These are phyloP conservation scores for Echinochloa phyllopogon DNA, from an alignment of 176 grass and related monocot genomes.

Conservation along the genomic window DNA sequence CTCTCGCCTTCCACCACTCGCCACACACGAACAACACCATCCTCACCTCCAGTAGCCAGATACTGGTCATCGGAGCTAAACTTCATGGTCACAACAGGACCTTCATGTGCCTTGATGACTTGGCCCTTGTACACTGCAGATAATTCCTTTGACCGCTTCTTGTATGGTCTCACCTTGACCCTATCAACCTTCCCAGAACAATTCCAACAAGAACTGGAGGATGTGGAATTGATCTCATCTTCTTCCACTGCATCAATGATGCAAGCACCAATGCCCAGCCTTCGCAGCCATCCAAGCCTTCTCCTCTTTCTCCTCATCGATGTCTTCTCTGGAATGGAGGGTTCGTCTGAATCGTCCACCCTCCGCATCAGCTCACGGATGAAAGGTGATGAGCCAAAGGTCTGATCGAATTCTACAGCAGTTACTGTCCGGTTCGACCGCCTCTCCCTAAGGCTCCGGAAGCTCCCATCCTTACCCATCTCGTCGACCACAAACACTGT, in stretches of 20 bases:
- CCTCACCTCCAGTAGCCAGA: conserved; percentile 87
- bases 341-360: conserved; percentile 50
- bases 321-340: conserved; percentile 39
- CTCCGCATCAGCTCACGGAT: conserved; percentile 75
- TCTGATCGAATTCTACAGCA: conserved; percentile 63
- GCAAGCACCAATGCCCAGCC: conserved; percentile 62
- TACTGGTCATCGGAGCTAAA: conserved; percentile 76
- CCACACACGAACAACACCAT: conserved; percentile 83
- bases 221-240: conserved; percentile 48
- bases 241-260: conserved; percentile 45
- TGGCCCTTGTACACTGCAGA: conserved; percentile 81
- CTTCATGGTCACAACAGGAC: conserved; percentile 74
- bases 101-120: conserved; percentile 80
- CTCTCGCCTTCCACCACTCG: conserved; percentile 58
- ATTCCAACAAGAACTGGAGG: conserved; percentile 44
- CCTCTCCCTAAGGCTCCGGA: conserved; percentile 56
- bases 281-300: conserved; percentile 67
- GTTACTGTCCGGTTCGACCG: conserved; percentile 64
- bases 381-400: conserved; percentile 66
- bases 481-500: conserved; percentile 71
- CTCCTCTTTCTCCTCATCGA: conserved; percentile 33
- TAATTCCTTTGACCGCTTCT: conserved; percentile 76
- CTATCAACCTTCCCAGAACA: conserved; percentile 42
- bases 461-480: conserved; percentile 68
- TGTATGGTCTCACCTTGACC: conserved; percentile 70